These are phyloP conservation scores for Pichia sp. DNA, from an alignment of 1,139 yeast species.

Conservation along the genomic window DNA sequence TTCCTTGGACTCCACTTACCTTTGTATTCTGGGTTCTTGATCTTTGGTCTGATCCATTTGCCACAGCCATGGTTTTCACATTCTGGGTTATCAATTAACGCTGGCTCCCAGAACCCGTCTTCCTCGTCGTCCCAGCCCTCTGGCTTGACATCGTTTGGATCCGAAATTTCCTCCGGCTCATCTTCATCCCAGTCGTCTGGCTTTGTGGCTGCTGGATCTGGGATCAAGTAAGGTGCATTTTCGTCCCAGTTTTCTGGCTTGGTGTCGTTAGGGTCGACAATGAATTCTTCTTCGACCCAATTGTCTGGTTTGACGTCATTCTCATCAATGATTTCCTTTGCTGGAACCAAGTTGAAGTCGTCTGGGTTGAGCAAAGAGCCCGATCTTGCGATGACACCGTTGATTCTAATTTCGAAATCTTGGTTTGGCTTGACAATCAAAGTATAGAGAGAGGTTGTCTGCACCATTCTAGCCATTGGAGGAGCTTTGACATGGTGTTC, in stretches of 20 bases:
- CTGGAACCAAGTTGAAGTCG: slow-evolving; percentile 56
- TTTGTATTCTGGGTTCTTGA: slow-evolving; percentile 63
- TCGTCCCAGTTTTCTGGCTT: slow-evolving; percentile 87
- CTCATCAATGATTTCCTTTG: slow-evolving; percentile 57
- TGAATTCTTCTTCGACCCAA: slow-evolving; percentile 69
- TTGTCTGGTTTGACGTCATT: slow-evolving; percentile 63
- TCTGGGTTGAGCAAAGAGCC: slow-evolving; percentile 59
- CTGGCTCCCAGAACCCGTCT: slow-evolving; percentile 81
- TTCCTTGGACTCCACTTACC: slow-evolving; percentile 76
- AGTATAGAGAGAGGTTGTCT: slow-evolving; percentile 66
- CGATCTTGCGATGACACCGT: slow-evolving; percentile 67
- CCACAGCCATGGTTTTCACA: slow-evolving; percentile 78
- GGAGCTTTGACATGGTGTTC: slow-evolving; percentile 65
- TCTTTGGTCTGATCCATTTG: slow-evolving; percentile 57
- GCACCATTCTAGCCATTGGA: slow-evolving; percentile 59
- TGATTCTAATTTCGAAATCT: slow-evolving; percentile 72
- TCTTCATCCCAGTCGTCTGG: slow-evolving; percentile 82
- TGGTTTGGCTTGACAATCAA: slow-evolving; percentile 60
- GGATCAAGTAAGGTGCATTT: slow-evolving; percentile 52
- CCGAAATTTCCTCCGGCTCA: slow-evolving; percentile 52
- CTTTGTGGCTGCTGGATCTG: slow-evolving; percentile 60
- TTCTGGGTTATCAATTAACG: slow-evolving; percentile 64
- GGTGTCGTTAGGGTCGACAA: slow-evolving; percentile 60
- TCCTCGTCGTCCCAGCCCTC: slow-evolving; percentile 83
- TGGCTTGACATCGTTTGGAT: slow-evolving; percentile 63